phyloP scores from a whole-genome alignment of 371 early-diverging fungal genomes.

The Mortierella sp. region DNA sequence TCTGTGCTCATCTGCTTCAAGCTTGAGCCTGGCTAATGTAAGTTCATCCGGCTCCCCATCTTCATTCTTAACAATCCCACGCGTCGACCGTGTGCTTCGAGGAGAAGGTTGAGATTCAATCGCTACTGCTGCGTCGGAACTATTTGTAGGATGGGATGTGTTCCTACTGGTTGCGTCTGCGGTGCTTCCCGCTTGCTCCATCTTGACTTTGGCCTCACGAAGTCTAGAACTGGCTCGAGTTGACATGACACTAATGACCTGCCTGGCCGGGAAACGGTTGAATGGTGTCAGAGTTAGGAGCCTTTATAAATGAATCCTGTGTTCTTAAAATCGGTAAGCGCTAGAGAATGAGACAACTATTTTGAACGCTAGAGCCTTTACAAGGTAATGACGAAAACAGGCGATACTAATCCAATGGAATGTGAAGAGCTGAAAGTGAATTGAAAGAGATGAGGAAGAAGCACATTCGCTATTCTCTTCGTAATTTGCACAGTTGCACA shows the following conservation, averaged over 20 bases:
- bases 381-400: too few relatives aligned
- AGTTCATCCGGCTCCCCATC: slow-evolving; percentile 42
- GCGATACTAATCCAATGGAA: too few relatives aligned
- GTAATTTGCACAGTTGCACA: not conserved
- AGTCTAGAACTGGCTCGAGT: slow-evolving; percentile 43
- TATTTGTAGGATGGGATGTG: not conserved
- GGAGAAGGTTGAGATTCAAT: not conserved
- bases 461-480: too few relatives aligned
- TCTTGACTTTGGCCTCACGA: slow-evolving; percentile 16
- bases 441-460: too few relatives aligned
- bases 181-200: slow-evolving; percentile 8
- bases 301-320: too few relatives aligned
- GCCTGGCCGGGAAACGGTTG: not conserved
- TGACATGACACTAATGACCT: slow-evolving; percentile 27
- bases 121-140: not conserved
- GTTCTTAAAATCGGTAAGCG: not conserved
- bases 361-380: too few relatives aligned
- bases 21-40: slow-evolving; percentile 32
- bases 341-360: not conserved
- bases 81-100: slow-evolving; percentile 1
- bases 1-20: slow-evolving; percentile 45
- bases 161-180: not conserved
- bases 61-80: slow-evolving; percentile 38
- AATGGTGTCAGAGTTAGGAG: not conserved
- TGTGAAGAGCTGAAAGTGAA: too few relatives aligned